phyloP scores from a whole-genome alignment of 2,329 filamentous ascomycete genomes.

The Niveomyces coronatus region DNA sequence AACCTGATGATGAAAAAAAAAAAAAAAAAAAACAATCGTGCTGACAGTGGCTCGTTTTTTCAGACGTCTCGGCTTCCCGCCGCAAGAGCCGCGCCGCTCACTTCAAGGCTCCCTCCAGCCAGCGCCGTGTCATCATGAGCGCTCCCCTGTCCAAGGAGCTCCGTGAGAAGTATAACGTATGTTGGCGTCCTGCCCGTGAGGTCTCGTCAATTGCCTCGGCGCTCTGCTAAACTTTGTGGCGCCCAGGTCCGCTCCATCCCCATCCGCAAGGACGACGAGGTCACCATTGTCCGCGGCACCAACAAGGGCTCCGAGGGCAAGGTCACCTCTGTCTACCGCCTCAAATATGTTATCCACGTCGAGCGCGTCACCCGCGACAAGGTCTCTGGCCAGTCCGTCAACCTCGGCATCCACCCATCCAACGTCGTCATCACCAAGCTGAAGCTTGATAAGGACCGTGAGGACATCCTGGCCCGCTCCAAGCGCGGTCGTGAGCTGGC shows the following conservation, averaged over 20 bases:
- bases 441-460: constrained; percentile 94
- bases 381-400: constrained; percentile 91
- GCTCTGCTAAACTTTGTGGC: neutral
- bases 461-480: constrained; percentile 79
- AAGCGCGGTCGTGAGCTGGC: constrained; percentile 67
- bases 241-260: constrained; percentile 89
- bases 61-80: constrained; percentile 66
- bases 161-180: constrained; percentile 96
- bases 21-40: neutral
- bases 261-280: constrained; percentile 95
- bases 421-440: constrained; percentile 98
- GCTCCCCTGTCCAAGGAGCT: constrained; percentile 94
- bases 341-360: constrained; percentile 96
- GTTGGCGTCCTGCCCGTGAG: constrained; percentile 27
- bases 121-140: constrained; percentile 94
- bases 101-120: constrained; percentile 89
- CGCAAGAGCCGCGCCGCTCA: constrained; percentile 99
- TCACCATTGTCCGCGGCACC: constrained; percentile 80
- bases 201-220: neutral
- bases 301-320: constrained; percentile 99
- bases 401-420: constrained; percentile 87
- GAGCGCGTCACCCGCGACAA: constrained; percentile 97
- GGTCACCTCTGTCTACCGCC: constrained; percentile 93
- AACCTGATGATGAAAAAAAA: neutral
- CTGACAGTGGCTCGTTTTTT: neutral